Conservation (phyloP, 345 rosid species). For the Citrus sp. region DNA sequence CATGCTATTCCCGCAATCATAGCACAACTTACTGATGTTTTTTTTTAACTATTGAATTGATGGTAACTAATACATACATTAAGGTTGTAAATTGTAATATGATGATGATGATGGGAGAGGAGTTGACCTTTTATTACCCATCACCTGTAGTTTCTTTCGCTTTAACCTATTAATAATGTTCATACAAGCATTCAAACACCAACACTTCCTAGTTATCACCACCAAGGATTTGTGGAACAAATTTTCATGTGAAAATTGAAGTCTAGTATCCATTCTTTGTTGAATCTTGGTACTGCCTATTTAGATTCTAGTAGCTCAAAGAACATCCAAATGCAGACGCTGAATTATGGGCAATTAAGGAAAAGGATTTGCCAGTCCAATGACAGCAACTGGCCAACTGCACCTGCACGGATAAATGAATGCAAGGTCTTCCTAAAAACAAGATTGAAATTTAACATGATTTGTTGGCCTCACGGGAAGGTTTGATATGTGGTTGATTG, state of each 20-base stretch:
- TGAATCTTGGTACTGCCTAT: background rate
- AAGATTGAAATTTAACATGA: background rate
- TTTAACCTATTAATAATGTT: background rate
- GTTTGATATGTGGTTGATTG: background rate
- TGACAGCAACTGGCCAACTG: background rate
- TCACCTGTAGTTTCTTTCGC: background rate
- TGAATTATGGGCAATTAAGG: background rate
- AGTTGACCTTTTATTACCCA: slow-evolving; percentile 19
- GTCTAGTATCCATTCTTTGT: background rate
- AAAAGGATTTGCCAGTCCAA: background rate
- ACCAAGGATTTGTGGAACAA: background rate
- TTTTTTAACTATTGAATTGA: slow-evolving; percentile 4
- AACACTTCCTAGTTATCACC: background rate
- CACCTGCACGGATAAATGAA: background rate
- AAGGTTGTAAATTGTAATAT: background rate
- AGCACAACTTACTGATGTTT: slow-evolving; percentile 1
- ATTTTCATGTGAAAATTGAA: background rate
- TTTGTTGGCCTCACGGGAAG: background rate
- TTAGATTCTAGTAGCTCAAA: background rate
- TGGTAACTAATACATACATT: slow-evolving; percentile 4
- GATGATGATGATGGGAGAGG: background rate
- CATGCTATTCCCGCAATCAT: slow-evolving; percentile 29
- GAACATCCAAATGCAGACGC: background rate
- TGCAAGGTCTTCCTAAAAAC: background rate
- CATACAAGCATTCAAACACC: background rate